Evolutionary conservation across 345 rosid species (phyloP).

Genomic region (Capsella bursapastoris): DNA sequence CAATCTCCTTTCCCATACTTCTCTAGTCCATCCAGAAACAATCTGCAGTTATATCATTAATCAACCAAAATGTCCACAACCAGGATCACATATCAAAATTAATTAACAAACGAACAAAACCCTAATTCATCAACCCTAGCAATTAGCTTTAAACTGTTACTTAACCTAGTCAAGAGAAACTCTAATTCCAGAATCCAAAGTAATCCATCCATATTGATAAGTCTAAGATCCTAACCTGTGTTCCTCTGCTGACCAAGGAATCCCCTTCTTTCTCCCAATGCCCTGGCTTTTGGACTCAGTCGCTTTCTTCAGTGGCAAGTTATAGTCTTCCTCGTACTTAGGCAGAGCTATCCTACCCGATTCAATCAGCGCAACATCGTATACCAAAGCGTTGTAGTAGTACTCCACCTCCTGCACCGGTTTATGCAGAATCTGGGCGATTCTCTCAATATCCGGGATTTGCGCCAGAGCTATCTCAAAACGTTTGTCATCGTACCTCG

Average conservation of each 20-base stretch:
- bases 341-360: slow-evolving; percentile 53
- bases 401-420: slow-evolving; percentile 45
- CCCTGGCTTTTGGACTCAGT: background rate
- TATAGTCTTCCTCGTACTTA: slow-evolving; percentile 30
- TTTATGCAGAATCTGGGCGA: slow-evolving; percentile 48
- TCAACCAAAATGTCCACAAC: background rate
- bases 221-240: slow-evolving; percentile 5
- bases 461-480: background rate
- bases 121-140: background rate
- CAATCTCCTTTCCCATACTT: slow-evolving; percentile 67
- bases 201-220: background rate
- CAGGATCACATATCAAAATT: background rate
- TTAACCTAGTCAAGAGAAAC: background rate
- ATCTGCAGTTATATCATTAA: slow-evolving; percentile 41
- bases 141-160: background rate
- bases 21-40: slow-evolving; percentile 57
- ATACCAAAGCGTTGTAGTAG: slow-evolving; percentile 54
- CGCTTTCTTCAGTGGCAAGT: background rate
- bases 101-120: no score
- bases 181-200: background rate
- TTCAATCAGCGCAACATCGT: slow-evolving; percentile 64
- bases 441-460: slow-evolving; percentile 11
- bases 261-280: slow-evolving; percentile 61
- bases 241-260: slow-evolving; percentile 41
- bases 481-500: background rate